Conservation (phyloP, 116 monocot species). For the Iris pallida region DNA sequence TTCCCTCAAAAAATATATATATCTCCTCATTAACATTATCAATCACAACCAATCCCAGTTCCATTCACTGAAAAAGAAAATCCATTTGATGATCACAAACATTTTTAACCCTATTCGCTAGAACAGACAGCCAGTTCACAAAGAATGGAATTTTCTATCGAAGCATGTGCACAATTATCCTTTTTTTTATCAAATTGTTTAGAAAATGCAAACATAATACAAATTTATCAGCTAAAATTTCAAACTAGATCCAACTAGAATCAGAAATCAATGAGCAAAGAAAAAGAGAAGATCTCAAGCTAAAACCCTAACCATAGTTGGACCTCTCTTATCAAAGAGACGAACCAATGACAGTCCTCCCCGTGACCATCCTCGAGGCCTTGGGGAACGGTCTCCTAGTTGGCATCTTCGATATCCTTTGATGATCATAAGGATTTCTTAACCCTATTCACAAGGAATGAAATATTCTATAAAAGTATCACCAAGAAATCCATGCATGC, state of each 20-base stretch:
- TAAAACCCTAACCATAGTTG: not conserved
- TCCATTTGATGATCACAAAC: not conserved
- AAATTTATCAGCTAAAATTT: no score
- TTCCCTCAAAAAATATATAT: no score
- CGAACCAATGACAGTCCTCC: constrained; percentile 54
- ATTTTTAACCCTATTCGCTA: not conserved
- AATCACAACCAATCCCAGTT: no score
- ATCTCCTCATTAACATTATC: no score
- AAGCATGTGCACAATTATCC: not conserved
- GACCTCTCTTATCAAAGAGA: constrained; percentile 37
- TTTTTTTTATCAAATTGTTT: not conserved
- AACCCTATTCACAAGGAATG: not conserved
- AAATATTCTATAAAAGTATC: not conserved
- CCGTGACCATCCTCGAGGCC: constrained; percentile 39
- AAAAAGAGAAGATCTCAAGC: not conserved
- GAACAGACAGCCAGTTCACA: no score
- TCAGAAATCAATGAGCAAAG: not conserved
- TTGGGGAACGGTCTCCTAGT: constrained; percentile 54
- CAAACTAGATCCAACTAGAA: no score
- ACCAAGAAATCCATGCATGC: constrained; percentile 5
- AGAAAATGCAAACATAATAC: no score
- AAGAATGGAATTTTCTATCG: not conserved
- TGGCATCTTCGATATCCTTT: constrained; percentile 31
- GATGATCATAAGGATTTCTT: not conserved
- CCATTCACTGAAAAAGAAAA: no score